A percentile compares a stretch with the other conserved stretches of the same genome.
Conservation (phyloP, 345 rosid species). For the Laguncularia racemosa region DNA sequence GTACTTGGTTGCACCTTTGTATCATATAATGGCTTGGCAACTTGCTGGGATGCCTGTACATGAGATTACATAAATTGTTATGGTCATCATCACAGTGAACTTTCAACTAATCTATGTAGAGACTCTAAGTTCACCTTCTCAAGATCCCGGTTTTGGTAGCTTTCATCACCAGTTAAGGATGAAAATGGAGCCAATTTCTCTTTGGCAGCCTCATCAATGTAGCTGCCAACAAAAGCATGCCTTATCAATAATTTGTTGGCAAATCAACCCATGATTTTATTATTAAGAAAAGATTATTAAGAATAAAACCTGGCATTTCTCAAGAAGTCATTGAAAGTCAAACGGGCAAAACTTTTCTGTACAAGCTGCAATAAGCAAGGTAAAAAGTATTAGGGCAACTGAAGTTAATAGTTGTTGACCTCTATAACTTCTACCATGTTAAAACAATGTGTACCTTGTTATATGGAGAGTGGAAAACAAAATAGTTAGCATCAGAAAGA, state of each 20-base stretch:
- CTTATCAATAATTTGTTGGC: not conserved
- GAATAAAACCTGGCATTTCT: slow-evolving; percentile 74
- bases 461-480: slow-evolving; percentile 97
- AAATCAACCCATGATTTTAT: not conserved
- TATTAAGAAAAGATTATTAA: not conserved
- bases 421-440: not conserved
- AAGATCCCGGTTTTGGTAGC: slow-evolving; percentile 96
- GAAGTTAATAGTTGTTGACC: slow-evolving; percentile 1
- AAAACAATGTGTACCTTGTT: slow-evolving; percentile 53
- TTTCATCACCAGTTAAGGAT: slow-evolving; percentile 64
- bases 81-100: not conserved
- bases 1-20: slow-evolving; percentile 83
- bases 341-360: slow-evolving; percentile 96
- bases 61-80: not conserved
- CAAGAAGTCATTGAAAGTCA: slow-evolving; percentile 70
- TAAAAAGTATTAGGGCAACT: slow-evolving; percentile 5
- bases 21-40: slow-evolving; percentile 83
- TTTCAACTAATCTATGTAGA: no score
- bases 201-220: slow-evolving; percentile 63
- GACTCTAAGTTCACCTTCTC: slow-evolving; percentile 52
- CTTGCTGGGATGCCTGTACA: slow-evolving; percentile 79
- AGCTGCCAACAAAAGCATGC: slow-evolving; percentile 31
- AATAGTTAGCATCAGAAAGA: slow-evolving; percentile 62
- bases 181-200: slow-evolving; percentile 83
- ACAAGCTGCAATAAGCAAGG: slow-evolving; percentile 69